Evolutionary conservation across 2,329 filamentous ascomycete genomes (phyloP).

Genomic region (Talaromyces atroroseus): DNA sequence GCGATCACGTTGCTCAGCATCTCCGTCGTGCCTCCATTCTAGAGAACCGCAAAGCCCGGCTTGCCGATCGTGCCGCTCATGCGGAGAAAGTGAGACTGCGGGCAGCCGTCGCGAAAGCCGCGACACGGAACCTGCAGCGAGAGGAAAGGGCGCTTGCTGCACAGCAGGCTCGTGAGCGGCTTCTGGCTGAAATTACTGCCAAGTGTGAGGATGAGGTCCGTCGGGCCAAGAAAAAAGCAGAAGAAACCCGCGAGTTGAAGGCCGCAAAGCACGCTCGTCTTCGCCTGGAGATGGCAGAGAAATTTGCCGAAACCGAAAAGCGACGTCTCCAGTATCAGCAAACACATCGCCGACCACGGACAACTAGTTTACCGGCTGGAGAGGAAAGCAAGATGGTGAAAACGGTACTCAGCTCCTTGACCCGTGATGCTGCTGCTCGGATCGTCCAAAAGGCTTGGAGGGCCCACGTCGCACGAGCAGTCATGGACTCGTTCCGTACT

Average conservation of each 20-base stretch:
- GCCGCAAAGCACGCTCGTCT: constrained; percentile 56
- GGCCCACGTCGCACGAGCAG: constrained; percentile 42
- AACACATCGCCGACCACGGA: constrained; percentile 46
- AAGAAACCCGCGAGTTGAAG: constrained; percentile 60
- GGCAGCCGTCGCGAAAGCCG: constrained; percentile 57
- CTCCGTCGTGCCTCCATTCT: constrained; percentile 61
- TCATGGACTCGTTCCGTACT: constrained; percentile 47
- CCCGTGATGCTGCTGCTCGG: constrained; percentile 49
- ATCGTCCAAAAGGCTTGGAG: constrained; percentile 57
- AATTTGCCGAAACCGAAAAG: constrained; percentile 58
- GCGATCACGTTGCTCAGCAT: constrained; percentile 59
- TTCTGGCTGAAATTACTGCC: constrained; percentile 59
- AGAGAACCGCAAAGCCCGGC: constrained; percentile 57
- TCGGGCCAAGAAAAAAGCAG: constrained; percentile 60
- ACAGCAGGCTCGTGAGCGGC: constrained; percentile 57
- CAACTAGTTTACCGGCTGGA: constrained; percentile 44
- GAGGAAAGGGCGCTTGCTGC: constrained; percentile 60
- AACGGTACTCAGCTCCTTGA: constrained; percentile 35
- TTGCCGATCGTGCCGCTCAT: constrained; percentile 60
- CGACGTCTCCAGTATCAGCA: constrained; percentile 47
- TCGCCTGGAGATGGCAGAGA: constrained; percentile 59
- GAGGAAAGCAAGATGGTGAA: constrained; percentile 40
- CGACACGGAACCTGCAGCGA: constrained; percentile 51
- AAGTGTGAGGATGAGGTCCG: constrained; percentile 62
- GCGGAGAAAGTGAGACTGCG: constrained; percentile 61